Percentiles rank a stretch among this genome's conserved stretches.
phyloP scores from a whole-genome alignment of 306 rosid species.

The Cercis canadensis region DNA sequence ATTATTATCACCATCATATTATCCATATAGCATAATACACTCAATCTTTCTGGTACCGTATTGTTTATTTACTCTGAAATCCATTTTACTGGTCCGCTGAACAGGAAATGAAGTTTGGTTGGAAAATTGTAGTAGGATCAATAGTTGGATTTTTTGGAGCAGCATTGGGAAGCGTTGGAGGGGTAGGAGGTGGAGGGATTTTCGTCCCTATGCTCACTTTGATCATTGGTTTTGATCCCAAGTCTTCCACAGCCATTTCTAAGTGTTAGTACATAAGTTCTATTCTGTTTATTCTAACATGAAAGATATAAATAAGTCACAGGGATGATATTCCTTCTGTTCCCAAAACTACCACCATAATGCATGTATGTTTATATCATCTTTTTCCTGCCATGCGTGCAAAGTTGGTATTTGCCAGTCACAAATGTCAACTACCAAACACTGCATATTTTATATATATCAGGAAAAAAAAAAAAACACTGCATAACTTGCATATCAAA shows the following conservation, averaged over 20 bases:
- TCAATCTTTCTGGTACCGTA: conserved; percentile 7
- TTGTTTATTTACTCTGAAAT: conserved; percentile 27
- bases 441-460: too few species aligned
- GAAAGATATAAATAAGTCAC: too few species aligned
- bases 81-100: conserved; percentile 29
- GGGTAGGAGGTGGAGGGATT: conserved; percentile 94
- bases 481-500: too few species aligned
- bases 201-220: conserved; percentile 84
- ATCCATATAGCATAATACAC: not conserved
- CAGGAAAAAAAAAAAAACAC: too few species aligned
- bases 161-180: conserved; percentile 88
- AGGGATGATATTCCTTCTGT: too few species aligned
- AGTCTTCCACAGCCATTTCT: conserved; percentile 85
- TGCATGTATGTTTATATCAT: too few species aligned
- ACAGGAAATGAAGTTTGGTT: conserved; percentile 83
- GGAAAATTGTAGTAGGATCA: conserved; percentile 74
- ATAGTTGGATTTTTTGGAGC: conserved; percentile 86
- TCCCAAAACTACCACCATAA: too few species aligned
- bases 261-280: conserved; percentile 61
- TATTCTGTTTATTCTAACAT: too few species aligned
- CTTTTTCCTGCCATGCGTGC: too few species aligned
- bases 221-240: conserved; percentile 87
- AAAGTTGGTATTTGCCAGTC: too few species aligned
- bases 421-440: too few species aligned
- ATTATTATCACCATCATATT: not conserved